Base-by-base conservation (phyloP, 306 rosid genomes). In the Abrus precatorius region DNA sequence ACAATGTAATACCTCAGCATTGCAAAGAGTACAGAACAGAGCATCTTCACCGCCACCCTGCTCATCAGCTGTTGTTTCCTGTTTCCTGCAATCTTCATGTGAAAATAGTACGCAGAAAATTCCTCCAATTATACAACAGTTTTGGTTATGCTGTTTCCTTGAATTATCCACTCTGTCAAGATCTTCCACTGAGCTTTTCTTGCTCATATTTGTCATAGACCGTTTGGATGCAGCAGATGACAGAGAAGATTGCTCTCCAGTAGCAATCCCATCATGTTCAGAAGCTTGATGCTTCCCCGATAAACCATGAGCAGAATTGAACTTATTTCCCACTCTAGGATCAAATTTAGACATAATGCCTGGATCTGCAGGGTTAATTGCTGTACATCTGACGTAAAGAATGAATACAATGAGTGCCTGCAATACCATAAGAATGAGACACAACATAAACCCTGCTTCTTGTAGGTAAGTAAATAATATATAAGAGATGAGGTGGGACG, bases 341-440 rank as follows among this genome's bases (percentile, higher is more conserved):
- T 88, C 89, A 86, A 93, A 95, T 84, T 85, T 91, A 78, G 89
- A 89, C 95, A 95, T 93, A 64, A 95, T 95, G 81, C 99, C 97
- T 4, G 99, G 97, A 88, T 95, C 99, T 6, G 99, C 97, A 41
- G 99, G 99, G 85, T 95, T 95, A 72, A 95, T 95, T 72, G 99
- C 99, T 33, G 99, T 95, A 78, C 97, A 95, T 82, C 99, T 91
- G 67, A 90, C 84, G 66, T 95, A 95, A 85, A 95, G 97, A 88
- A 93, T 89, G 87, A 95, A 95, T 77, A 95, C 97, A 61, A 83
- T 82, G 74, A 95, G 92, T 80, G 94, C 99, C 99, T 95, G 97
- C 85, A 86, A 79, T 86, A 48, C 83, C 83, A 77, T 69, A 81
- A 88, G 54, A 74, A 78, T 65, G 74, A 80, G 59, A 80, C 69